Base-by-base conservation (phyloP, 2,329 filamentous ascomycete species). In the Colletotrichum tropicicola region DNA sequence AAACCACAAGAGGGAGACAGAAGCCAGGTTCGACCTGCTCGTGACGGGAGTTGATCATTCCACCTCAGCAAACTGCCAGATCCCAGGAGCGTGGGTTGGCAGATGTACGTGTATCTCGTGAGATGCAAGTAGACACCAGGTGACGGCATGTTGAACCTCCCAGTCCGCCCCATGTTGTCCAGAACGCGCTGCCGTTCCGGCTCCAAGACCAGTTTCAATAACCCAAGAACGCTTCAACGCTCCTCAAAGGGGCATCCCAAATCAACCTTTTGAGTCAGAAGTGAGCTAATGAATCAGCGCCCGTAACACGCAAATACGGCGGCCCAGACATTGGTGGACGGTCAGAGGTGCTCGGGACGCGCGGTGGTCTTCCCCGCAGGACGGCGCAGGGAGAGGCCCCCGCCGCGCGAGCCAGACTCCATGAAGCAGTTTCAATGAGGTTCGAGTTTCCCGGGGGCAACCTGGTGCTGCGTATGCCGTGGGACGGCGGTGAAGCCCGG, bases 401-500 rank as follows among this genome's bases (percentile, higher is more conserved):
- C n/a, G 35, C 35, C 49, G 17, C 23, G 15, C 10, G 5, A 54
- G 15, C 30, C 30, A 21, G 19, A 43, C 43, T 61, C 43, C 49
- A 30, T 45, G 28, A 51, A 54, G 15, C 27, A 21, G 61, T 61
- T 65, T 65, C 61, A 48, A 49, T 47, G 35, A 56, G 37, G 61
- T 61, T 65, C 61, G 44, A 61, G 61, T 44, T 39, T 60, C 30
- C 57, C 28, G 49, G 57, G 57, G 35, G 35, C 25, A 6, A 65
- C 57, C 61, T 61, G 28, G 43, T 15, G 28, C 19, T 35, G 21
- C 44, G 43, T 44, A 25, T 27, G 21, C 37, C 19, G 23, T 23
- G 43, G 10, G 27, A 23, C 44, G 41, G n/a, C n/a, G n/a, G 49
- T 39, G 32, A 49, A 35, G 17, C 37, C 44, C 35, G 56, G 15